Conservation (phyloP, 2,329 filamentous ascomycete species). For the Dothiorella sarmentorum region DNA sequence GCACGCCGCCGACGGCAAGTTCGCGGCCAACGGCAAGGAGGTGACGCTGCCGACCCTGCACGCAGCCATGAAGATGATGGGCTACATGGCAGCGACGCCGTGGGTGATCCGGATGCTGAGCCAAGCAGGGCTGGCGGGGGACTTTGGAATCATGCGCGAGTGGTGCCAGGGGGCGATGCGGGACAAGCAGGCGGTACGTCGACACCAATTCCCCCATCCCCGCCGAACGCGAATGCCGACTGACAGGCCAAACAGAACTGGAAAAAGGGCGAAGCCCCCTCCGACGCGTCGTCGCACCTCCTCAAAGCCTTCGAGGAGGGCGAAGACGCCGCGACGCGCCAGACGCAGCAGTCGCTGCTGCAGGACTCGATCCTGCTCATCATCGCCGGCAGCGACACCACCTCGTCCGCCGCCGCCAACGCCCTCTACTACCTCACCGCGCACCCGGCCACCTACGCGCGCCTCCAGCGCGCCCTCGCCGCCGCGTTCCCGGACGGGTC, state of each 20-base stretch:
- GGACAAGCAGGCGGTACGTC: not conserved
- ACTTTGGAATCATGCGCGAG: not conserved
- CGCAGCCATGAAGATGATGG: slow-evolving; percentile 34
- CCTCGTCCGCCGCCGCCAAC: not conserved
- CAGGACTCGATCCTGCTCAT: slow-evolving; percentile 36
- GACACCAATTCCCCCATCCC: not conserved
- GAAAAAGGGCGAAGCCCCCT: slow-evolving; percentile 27
- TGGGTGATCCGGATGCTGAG: slow-evolving; percentile 35
- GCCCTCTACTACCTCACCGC: slow-evolving; percentile 24
- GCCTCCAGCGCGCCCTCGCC: slow-evolving; percentile 21
- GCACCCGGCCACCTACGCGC: slow-evolving; percentile 8
- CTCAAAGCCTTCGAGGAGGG: slow-evolving; percentile 38
- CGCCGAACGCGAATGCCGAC: not conserved
- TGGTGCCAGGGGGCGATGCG: slow-evolving; percentile 1
- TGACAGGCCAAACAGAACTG: not conserved
- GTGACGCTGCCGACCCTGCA: slow-evolving; percentile 26
- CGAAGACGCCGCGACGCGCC: slow-evolving; percentile 33
- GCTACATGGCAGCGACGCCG: slow-evolving; percentile 33
- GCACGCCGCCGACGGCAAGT: slow-evolving; percentile 24
- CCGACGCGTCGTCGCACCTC: slow-evolving; percentile 41
- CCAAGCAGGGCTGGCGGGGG: not conserved
- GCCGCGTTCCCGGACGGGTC: slow-evolving; percentile 27
- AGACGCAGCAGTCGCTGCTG: slow-evolving; percentile 23
- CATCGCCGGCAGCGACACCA: slow-evolving; percentile 27
- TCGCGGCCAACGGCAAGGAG: slow-evolving; percentile 24